These are phyloP conservation scores for Yamadazyma atlantica DNA, from an alignment of 1,139 yeast species.

Conservation along the genomic window DNA sequence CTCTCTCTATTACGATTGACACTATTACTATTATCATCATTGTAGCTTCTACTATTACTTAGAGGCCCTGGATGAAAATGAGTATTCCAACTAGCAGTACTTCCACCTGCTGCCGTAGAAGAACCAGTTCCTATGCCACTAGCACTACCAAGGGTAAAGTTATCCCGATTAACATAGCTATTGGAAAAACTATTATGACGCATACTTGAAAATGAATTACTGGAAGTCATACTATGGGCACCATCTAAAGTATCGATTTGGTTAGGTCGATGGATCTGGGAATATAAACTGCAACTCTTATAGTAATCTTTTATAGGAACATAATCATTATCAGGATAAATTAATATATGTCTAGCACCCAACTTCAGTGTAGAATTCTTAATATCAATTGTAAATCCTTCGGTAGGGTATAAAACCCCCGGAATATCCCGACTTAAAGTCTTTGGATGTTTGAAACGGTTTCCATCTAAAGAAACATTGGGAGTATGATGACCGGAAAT, in stretches of 20 bases:
- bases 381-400: slow-evolving; percentile 18
- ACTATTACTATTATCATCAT: slow-evolving; percentile 1
- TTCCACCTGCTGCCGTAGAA: not conserved
- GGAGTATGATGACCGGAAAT: not conserved
- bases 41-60: not conserved
- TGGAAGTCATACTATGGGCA: slow-evolving; percentile 5
- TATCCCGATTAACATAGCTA: not conserved
- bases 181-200: slow-evolving; percentile 6
- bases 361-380: slow-evolving; percentile 7
- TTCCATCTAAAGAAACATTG: not conserved
- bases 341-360: slow-evolving; percentile 23
- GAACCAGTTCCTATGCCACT: not conserved
- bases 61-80: not conserved
- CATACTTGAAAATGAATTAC: slow-evolving; percentile 4
- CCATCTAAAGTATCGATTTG: slow-evolving; percentile 3
- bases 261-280: not conserved
- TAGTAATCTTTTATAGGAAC: slow-evolving; percentile 5
- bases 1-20: not conserved
- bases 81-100: no score
- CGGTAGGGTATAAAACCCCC: slow-evolving; percentile 30
- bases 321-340: slow-evolving; percentile 16
- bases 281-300: slow-evolving; percentile 10
- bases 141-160: not conserved
- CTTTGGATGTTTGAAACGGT: slow-evolving; percentile 22
- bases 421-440: slow-evolving; percentile 29